Evolutionary conservation across 495 filamentous ascomycete species (phyloP), one percentile per base, ranked within the genome.

Genomic region (Talaromyces stipitatus): DNA sequence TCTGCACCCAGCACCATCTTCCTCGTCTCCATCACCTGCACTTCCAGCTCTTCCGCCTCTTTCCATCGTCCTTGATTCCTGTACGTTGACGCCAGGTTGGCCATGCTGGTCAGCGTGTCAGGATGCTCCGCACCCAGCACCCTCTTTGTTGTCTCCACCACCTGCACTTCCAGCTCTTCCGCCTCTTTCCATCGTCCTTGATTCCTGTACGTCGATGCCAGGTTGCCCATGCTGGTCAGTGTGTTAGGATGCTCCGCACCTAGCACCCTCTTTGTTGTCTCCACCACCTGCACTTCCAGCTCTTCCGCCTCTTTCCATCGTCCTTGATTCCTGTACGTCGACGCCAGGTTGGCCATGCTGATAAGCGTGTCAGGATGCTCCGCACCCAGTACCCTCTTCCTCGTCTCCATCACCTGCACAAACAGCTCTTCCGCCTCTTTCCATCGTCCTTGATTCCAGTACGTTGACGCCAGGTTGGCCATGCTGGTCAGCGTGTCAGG

Each of bases 351-450:
- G n/a, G 16, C 32, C 61, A 72, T 70, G 5, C 50, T 55, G 14
- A 22, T 61, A 18, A 73, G 20, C 12, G 70, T 73, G 18, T 62
- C 30, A 12, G 56, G 63, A 54, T 73, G 52, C 27, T 29, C 27
- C 27, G 27, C 27, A 29, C 27, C 27, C 27, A 29, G 8, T 8
- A 29, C 27, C 8, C 1, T 70, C 60, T 58, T 57, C 4, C 24
- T 59, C 7, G 45, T 50, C 59, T 71, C 61, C 41, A 73, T 33
- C 16, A 66, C 60, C 50, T 64, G 60, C 60, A 62, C 18, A 16
- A 57, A 23, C 14, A 70, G 59, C 56, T 58, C 16, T 38, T 68
- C 68, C 0, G 70, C 64, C 48, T 69, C 66, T n/a, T 59, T 50
- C 58, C 27, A 29, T 8, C 27, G 27, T 29, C 27, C 27, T 29